Evolutionary conservation across 345 rosid species (phyloP), one percentile per base, ranked within the genome.

Genomic region (Sisymbrium altissimum): DNA sequence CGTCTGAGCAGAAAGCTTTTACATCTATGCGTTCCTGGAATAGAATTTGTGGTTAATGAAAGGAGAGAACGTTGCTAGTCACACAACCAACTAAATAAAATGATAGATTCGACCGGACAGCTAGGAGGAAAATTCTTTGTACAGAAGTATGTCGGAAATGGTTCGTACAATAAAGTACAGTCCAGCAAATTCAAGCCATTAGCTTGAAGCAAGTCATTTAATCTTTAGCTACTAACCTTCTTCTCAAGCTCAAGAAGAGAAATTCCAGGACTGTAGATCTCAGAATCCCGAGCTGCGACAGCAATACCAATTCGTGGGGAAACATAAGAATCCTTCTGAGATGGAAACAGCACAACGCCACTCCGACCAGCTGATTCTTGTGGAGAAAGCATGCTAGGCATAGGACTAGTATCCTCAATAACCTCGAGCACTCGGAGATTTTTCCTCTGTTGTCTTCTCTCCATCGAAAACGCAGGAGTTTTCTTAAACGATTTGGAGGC

Each of bases 321-420:
- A 25, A 82, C 84, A 81, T 84, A 87, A 54, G 91, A 75, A 77
- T 94, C 98, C 76, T 89, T 94, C 69, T 91, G 98, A 35, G 96
- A 88, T 38, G 88, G 78, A 76, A 91, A 91, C 67, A 82, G 61
- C 54, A 71, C 65, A 60, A 86, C 85, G 23, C 96, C 96, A 78
- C 91, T 82, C 56, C 89, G 88, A 67, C 91, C 84, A 25, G 90
- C 89, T 79, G 87, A 83, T 48, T 95, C 99, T 73, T 90, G 97
- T 38, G 93, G 97, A 73, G 99, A 95, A 83, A 95, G 86, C 99
- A 95, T 95, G 81, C 93, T 88, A 72, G 99, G 96, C 60, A 81
- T 72, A 13, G 96, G 93, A 81, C 89, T 89, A 56, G 87, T 90
- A 77, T 95, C 99, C 81, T 88, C 98, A 58, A 95, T 84, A 35